Evolutionary conservation across 371 early-diverging fungal genomes (phyloP).

Genomic region (Circinella minor): DNA sequence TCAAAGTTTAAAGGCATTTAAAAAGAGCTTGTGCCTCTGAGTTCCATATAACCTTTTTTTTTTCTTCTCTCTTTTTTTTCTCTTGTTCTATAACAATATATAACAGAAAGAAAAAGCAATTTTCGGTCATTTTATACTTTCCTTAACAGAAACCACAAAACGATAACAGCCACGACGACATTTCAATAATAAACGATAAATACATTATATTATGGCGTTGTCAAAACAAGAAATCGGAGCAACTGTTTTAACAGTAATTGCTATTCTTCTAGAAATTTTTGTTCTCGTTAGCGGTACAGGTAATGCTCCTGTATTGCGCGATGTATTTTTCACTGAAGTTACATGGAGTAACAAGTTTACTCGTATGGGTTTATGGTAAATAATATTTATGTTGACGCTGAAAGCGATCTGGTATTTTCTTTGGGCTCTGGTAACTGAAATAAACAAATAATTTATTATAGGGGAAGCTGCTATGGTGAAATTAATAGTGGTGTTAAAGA

Average conservation of each 20-base stretch:
- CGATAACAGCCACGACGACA: background rate
- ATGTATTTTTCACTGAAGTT: conserved; percentile 24
- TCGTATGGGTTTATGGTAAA: conserved; percentile 33
- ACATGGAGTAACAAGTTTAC: conserved; percentile 11
- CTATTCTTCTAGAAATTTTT: conserved; percentile 30
- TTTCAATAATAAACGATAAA: background rate
- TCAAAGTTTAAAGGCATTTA: background rate
- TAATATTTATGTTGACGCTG: background rate
- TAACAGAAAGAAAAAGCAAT: no score
- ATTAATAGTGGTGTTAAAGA: conserved; percentile 5
- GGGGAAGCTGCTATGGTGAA: conserved; percentile 23
- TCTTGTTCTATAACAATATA: background rate
- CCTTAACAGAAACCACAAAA: background rate
- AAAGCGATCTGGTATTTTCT: background rate
- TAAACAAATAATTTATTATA: background rate
- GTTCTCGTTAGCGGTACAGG: conserved; percentile 29
- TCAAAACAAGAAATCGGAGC: conserved; percentile 11
- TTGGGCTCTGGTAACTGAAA: background rate
- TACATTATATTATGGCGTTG: background rate
- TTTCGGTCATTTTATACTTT: background rate
- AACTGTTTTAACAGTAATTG: conserved; percentile 18
- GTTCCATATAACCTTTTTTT: background rate
- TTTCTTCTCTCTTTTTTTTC: background rate
- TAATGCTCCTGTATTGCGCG: conserved; percentile 26
- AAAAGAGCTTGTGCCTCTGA: background rate